phyloP scores from a whole-genome alignment of 2,329 filamentous ascomycete species.

The Clonostachys rosea region DNA sequence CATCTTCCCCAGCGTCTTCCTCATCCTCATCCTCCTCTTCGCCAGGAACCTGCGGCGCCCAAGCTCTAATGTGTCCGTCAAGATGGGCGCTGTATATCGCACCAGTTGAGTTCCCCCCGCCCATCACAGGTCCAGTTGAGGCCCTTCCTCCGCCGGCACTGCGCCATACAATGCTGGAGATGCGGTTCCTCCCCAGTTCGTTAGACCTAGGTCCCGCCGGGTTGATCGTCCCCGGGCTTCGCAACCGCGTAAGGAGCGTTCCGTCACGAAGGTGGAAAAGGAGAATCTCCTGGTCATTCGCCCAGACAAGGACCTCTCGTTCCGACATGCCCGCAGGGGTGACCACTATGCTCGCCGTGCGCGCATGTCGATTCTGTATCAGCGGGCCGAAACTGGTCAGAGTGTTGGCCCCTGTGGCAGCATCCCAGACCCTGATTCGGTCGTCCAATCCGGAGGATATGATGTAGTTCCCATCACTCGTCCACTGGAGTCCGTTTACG shows the following conservation, averaged over 20 bases:
- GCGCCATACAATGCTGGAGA: slow-evolving; percentile 73
- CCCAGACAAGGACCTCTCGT: slow-evolving; percentile 62
- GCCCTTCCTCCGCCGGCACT: slow-evolving; percentile 54
- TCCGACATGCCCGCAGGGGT: slow-evolving; percentile 30
- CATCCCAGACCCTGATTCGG: slow-evolving; percentile 83
- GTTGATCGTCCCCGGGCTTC: slow-evolving; percentile 54
- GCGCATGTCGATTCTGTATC: slow-evolving; percentile 67
- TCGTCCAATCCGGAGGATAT: slow-evolving; percentile 81
- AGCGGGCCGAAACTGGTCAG: slow-evolving; percentile 82
- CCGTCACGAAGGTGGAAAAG: slow-evolving; percentile 78
- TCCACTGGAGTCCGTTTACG: slow-evolving; percentile 84
- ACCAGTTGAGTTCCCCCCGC: slow-evolving; percentile 45
- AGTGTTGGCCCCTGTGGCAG: slow-evolving; percentile 76
- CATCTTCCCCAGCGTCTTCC: slow-evolving; percentile 32
- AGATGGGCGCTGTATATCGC: slow-evolving; percentile 75
- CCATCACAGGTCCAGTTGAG: slow-evolving; percentile 55
- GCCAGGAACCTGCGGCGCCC: slow-evolving; percentile 59
- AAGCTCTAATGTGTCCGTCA: slow-evolving; percentile 78
- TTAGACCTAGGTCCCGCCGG: slow-evolving; percentile 34
- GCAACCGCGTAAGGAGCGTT: slow-evolving; percentile 64
- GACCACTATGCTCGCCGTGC: slow-evolving; percentile 55
- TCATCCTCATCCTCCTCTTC: slow-evolving; percentile 43
- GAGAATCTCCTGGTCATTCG: slow-evolving; percentile 77
- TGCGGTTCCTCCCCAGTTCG: slow-evolving; percentile 58
- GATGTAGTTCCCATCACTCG: slow-evolving; percentile 70